phyloP scores from a whole-genome alignment of 306 rosid species.

The Quercus aquifolioides region DNA sequence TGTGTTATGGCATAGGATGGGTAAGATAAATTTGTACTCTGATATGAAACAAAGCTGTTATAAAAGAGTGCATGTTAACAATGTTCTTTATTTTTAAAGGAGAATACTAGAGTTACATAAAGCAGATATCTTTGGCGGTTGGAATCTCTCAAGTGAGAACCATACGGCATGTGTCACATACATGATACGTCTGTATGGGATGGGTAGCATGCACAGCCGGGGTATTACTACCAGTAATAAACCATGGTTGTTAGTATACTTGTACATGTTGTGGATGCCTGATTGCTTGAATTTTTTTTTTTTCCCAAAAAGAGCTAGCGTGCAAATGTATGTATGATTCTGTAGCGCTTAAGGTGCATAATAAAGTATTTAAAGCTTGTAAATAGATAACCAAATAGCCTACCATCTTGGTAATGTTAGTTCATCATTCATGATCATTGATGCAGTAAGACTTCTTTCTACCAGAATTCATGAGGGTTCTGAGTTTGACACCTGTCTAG shows the following conservation, averaged over 20 bases:
- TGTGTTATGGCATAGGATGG: background rate
- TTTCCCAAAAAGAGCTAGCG: background rate
- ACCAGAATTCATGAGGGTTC: background rate
- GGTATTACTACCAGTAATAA: background rate
- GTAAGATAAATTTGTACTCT: background rate
- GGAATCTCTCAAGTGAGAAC: background rate
- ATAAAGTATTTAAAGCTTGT: background rate
- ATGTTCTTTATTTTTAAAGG: background rate
- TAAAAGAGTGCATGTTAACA: background rate
- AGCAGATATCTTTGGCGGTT: background rate
- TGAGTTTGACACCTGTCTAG: background rate
- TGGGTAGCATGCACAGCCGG: too few species aligned
- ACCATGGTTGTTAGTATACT: background rate
- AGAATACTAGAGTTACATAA: background rate
- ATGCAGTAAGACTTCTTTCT: background rate
- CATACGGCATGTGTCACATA: background rate
- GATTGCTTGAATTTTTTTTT: background rate
- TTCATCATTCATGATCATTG: background rate
- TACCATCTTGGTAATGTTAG: background rate
- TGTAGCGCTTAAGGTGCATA: background rate
- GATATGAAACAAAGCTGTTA: background rate
- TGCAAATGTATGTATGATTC: background rate
- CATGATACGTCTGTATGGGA: background rate
- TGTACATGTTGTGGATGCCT: background rate
- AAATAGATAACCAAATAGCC: background rate